phyloP scores from a whole-genome alignment of 2,329 filamentous ascomycete genomes.

The Aspergillus sp. region DNA sequence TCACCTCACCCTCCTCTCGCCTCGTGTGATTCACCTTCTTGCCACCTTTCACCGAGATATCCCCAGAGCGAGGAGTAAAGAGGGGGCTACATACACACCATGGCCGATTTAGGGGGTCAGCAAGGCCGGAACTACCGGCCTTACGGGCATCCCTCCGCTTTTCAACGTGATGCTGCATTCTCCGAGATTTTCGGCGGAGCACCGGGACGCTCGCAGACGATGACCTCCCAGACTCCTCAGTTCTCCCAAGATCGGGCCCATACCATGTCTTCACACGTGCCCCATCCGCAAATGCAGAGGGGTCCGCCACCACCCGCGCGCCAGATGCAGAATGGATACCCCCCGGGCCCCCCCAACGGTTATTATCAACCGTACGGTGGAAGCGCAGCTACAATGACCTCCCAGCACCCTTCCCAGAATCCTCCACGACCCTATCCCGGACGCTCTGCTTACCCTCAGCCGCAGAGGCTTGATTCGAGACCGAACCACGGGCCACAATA shows the following conservation, averaged over 20 bases:
- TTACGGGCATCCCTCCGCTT: slow-evolving; percentile 56
- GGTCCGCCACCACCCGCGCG: slow-evolving; percentile 46
- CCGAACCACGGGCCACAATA: slow-evolving; percentile 54
- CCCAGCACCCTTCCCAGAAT: slow-evolving; percentile 59
- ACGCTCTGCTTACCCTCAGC: slow-evolving; percentile 70
- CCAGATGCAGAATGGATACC: slow-evolving; percentile 49
- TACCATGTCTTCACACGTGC: slow-evolving; percentile 67
- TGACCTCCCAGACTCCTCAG: slow-evolving; percentile 75
- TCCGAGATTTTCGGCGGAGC: slow-evolving; percentile 91
- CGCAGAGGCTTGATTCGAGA: slow-evolving; percentile 69
- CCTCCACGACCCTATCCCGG: slow-evolving; percentile 64
- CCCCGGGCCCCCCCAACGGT: slow-evolving; percentile 41
- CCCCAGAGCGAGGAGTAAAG: slow-evolving; percentile 5
- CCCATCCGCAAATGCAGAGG: slow-evolving; percentile 47
- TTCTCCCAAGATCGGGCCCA: slow-evolving; percentile 70
- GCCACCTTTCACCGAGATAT: slow-evolving; percentile 10
- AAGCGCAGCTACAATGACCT: slow-evolving; percentile 32
- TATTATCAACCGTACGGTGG: slow-evolving; percentile 44
- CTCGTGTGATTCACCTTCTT: slow-evolving; percentile 12
- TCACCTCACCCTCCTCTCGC: slow-evolving; percentile 9
- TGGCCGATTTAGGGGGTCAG: slow-evolving; percentile 67
- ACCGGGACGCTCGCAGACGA: slow-evolving; percentile 88
- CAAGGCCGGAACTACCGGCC: slow-evolving; percentile 62
- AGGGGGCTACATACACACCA: slow-evolving; percentile 34
- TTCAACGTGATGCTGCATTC: slow-evolving; percentile 90